Evolutionary conservation across 2,329 filamentous ascomycete genomes (phyloP).

Genomic region (Albophoma yamanashiensis): DNA sequence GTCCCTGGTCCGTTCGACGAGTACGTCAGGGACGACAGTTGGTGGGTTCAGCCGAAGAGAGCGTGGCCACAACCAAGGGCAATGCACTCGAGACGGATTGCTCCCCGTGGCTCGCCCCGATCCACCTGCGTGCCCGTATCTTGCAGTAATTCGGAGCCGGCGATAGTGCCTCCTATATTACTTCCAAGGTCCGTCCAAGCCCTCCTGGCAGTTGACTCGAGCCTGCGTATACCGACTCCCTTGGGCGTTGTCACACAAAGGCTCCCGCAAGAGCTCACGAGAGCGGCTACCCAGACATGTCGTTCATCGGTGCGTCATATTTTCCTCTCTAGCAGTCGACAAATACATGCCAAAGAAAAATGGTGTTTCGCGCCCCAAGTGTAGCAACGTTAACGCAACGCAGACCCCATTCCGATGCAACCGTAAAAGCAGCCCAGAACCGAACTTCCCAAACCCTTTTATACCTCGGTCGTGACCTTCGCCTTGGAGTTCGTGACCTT

Average conservation of each 20-base stretch:
- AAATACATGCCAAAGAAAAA: not conserved
- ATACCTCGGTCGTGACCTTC: constrained; percentile 92
- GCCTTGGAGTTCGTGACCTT: constrained; percentile 99
- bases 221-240: no score
- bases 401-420: constrained; percentile 5
- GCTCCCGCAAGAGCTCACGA: not conserved
- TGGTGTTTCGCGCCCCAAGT: not conserved
- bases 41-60: not conserved
- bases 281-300: not conserved
- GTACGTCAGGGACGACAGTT: not conserved
- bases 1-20: not conserved
- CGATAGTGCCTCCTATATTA: no score
- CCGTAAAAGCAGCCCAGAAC: constrained; percentile 4
- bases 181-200: no score
- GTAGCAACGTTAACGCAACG: constrained; percentile 1
- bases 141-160: not conserved
- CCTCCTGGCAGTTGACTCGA: no score
- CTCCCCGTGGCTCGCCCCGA: not conserved
- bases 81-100: not conserved
- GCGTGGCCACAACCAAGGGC: not conserved
- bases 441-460: constrained; percentile 22
- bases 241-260: not conserved
- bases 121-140: not conserved
- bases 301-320: constrained; percentile 2
- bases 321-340: not conserved